These are phyloP conservation scores for Cyanodermella asteris DNA, from an alignment of 2,329 filamentous ascomycete species.

Conservation along the genomic window DNA sequence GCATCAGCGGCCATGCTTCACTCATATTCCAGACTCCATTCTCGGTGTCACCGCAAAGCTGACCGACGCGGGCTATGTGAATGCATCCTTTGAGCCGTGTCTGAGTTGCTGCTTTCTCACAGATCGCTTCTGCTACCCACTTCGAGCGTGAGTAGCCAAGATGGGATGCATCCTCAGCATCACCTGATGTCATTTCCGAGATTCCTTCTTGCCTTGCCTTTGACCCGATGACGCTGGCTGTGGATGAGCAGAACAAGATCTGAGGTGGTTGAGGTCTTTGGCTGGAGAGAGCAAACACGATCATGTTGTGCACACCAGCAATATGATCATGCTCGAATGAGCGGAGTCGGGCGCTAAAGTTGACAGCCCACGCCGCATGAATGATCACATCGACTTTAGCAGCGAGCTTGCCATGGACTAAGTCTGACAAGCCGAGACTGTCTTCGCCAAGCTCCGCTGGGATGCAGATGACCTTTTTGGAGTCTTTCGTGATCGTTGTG, in stretches of 20 bases:
- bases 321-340: constrained; percentile 35
- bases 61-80: constrained; percentile 27
- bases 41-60: constrained; percentile 26
- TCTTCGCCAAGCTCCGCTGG: constrained; percentile 25
- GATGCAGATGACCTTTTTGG: constrained; percentile 26
- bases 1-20: constrained; percentile 31
- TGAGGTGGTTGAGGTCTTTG: constrained; percentile 8
- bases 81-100: constrained; percentile 15
- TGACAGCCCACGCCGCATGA: constrained; percentile 43
- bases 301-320: constrained; percentile 25
- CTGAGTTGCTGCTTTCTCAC: constrained; percentile 16
- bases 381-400: constrained; percentile 29
- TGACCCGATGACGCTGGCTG: constrained; percentile 21
- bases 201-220: constrained; percentile 12
- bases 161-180: constrained; percentile 19
- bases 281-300: constrained; percentile 21
- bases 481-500: constrained; percentile 7
- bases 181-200: constrained; percentile 19
- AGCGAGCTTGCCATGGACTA: constrained; percentile 20
- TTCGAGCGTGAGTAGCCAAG: constrained; percentile 35
- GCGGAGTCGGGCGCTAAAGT: constrained; percentile 35
- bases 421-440: constrained; percentile 24
- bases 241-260: constrained; percentile 31
- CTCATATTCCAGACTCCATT: constrained; percentile 29
- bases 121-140: constrained; percentile 37